Percentiles rank a stretch among this genome's conserved stretches.
phyloP scores from a whole-genome alignment of 306 rosid genomes.

The Castanea crenata region DNA sequence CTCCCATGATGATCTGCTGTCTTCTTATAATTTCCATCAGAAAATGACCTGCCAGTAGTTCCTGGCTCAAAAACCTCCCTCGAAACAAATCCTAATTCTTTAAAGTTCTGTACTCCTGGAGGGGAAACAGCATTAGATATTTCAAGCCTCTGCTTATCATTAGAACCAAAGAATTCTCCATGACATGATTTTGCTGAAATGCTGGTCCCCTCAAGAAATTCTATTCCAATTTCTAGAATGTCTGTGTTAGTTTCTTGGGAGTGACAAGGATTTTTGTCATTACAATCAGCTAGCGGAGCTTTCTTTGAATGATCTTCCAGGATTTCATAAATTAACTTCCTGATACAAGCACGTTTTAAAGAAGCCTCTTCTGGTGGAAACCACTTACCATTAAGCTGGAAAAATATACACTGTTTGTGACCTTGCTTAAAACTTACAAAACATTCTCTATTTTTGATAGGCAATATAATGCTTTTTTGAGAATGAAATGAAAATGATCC shows the following conservation, averaged over 20 bases:
- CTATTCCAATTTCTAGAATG: slow-evolving; percentile 27
- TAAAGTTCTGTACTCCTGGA: slow-evolving; percentile 17
- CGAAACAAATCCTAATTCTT: slow-evolving; percentile 28
- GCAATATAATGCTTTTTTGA: too few relatives aligned
- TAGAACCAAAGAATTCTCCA: slow-evolving; percentile 22
- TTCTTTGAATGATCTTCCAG: slow-evolving; percentile 31
- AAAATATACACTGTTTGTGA: slow-evolving; percentile 6
- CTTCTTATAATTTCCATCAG: slow-evolving; percentile 30
- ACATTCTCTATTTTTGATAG: too few relatives aligned
- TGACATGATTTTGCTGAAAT: slow-evolving; percentile 2
- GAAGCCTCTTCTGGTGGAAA: slow-evolving; percentile 74
- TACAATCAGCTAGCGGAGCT: slow-evolving; percentile 27
- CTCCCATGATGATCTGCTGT: slow-evolving; percentile 10
- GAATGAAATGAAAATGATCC: too few relatives aligned
- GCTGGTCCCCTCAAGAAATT: slow-evolving; percentile 17
- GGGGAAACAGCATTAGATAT: slow-evolving; percentile 27
- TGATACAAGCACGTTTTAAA: slow-evolving; percentile 49
- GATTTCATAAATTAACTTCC: slow-evolving; percentile 50
- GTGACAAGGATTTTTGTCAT: slow-evolving; percentile 22
- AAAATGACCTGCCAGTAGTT: slow-evolving; percentile 12
- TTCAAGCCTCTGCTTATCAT: slow-evolving; percentile 29
- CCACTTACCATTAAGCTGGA: slow-evolving; percentile 62
- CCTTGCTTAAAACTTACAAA: not conserved
- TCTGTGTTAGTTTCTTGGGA: slow-evolving; percentile 22
- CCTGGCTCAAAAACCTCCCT: slow-evolving; percentile 20